These are phyloP conservation scores for Austroboletus niveus DNA, from an alignment of 1,284 basidiomycete genomes.

Conservation along the genomic window DNA sequence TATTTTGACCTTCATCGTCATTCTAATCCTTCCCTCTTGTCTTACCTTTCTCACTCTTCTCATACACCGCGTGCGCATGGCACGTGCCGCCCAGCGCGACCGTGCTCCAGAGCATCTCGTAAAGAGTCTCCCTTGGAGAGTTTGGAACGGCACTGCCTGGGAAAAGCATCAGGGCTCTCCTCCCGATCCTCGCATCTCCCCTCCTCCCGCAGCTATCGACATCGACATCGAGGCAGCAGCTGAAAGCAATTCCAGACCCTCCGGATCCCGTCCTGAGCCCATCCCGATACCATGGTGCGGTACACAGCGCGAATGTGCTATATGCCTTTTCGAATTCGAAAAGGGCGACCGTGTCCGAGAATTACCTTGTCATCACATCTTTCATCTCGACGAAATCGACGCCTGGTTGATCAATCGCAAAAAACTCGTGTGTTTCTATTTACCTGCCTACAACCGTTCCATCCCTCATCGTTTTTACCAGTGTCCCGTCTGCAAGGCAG, in stretches of 20 bases:
- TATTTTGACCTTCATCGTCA: constrained; percentile 75
- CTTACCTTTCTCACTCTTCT: constrained; percentile 80
- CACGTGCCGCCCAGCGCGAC: constrained; percentile 74
- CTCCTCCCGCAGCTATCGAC: constrained; percentile 16
- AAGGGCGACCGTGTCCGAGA: constrained; percentile 86
- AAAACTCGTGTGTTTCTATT: constrained; percentile 66
- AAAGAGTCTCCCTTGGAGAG: constrained; percentile 69
- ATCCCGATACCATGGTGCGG: constrained; percentile 68
- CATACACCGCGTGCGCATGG: constrained; percentile 74
- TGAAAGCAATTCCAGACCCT: constrained; percentile 34
- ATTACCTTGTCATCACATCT: constrained; percentile 87
- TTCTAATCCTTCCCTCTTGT: constrained; percentile 77
- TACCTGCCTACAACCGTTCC: background rate
- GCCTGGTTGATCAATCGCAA: constrained; percentile 87
- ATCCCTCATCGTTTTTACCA: constrained; percentile 31
- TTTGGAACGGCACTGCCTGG: constrained; percentile 78
- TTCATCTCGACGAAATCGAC: constrained; percentile 84
- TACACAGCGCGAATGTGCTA: constrained; percentile 79
- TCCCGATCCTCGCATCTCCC: constrained; percentile 34
- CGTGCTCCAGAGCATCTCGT: constrained; percentile 80
- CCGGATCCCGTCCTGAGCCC: constrained; percentile 41
- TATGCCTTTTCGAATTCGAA: constrained; percentile 83
- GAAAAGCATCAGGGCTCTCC: constrained; percentile 62
- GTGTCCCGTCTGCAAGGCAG: constrained; percentile 88
- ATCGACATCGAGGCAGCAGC: constrained; percentile 41